Conservation (phyloP, 2,329 filamentous ascomycete genomes). For the Xylariaceae sp. region DNA sequence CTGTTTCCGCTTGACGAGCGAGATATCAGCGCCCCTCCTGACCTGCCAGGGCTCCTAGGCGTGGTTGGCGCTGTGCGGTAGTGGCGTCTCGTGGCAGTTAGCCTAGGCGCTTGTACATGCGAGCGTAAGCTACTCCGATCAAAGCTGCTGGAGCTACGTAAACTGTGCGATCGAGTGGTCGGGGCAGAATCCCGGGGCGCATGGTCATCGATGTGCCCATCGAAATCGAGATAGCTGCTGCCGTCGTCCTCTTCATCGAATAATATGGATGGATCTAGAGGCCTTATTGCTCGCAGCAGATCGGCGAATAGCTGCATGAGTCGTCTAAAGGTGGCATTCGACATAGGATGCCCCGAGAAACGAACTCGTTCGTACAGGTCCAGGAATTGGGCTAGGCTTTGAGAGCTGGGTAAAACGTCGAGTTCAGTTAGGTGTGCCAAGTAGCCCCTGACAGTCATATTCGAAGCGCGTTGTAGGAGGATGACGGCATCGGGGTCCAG, state of each 20-base stretch:
- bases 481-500: constrained; percentile 64
- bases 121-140: constrained; percentile 28
- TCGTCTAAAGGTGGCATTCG: constrained; percentile 64
- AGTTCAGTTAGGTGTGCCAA: constrained; percentile 63
- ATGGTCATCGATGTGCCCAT: constrained; percentile 35
- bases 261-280: constrained; percentile 52
- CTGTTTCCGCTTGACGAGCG: constrained; percentile 28
- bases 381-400: constrained; percentile 57
- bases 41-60: constrained; percentile 35
- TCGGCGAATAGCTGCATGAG: constrained; percentile 83
- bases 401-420: constrained; percentile 47
- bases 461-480: constrained; percentile 62
- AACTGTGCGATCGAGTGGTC: constrained; percentile 34
- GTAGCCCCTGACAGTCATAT: constrained; percentile 76
- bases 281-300: constrained; percentile 69
- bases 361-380: constrained; percentile 75
- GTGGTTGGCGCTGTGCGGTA: constrained; percentile 52
- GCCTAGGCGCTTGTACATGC: constrained; percentile 20
- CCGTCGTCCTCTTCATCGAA: constrained; percentile 28
- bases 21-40: constrained; percentile 34
- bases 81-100: constrained; percentile 37
- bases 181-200: constrained; percentile 39
- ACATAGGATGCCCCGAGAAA: constrained; percentile 67
- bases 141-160: constrained; percentile 24
- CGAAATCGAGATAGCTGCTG: constrained; percentile 19